Conservation (phyloP, 2,329 filamentous ascomycete species). For the Sordariomycetes sp. region DNA sequence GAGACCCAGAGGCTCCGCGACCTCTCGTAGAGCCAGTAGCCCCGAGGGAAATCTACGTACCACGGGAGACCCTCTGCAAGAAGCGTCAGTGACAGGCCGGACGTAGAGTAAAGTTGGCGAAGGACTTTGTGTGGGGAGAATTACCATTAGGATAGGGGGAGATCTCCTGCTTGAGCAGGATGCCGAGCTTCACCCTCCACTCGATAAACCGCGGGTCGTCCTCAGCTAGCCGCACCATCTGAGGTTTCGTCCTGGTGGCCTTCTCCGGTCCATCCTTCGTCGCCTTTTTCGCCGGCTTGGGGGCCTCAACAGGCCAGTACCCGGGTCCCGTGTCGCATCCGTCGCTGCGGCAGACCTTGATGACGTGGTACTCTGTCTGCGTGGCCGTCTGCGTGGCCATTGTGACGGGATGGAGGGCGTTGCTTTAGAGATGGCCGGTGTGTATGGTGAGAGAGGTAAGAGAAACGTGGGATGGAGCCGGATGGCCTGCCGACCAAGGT, state of each 20-base stretch:
- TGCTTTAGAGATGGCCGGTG: not conserved
- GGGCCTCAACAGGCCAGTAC: slow-evolving; percentile 23
- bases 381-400: not conserved
- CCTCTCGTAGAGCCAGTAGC: slow-evolving; percentile 33
- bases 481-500: not conserved
- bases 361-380: not conserved
- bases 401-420: not conserved
- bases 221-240: slow-evolving; percentile 27
- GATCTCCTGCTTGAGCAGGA: slow-evolving; percentile 30
- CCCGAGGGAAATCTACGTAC: slow-evolving; percentile 28
- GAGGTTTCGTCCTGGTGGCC: slow-evolving; percentile 23
- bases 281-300: slow-evolving; percentile 19
- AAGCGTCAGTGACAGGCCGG: not conserved
- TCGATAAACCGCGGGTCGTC: slow-evolving; percentile 29
- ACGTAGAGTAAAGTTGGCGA: slow-evolving; percentile 7
- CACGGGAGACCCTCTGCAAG: slow-evolving; percentile 26
- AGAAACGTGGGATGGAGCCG: not conserved
- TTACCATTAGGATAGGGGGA: slow-evolving; percentile 24
- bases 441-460: not conserved
- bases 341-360: slow-evolving; percentile 26
- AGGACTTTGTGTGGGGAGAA: slow-evolving; percentile 3
- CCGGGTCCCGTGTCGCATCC: slow-evolving; percentile 28
- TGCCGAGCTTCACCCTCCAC: slow-evolving; percentile 30
- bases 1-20: slow-evolving; percentile 36
- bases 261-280: slow-evolving; percentile 22